phyloP scores from a whole-genome alignment of 1,284 basidiomycete species.

The Austropuccinia psidii region DNA sequence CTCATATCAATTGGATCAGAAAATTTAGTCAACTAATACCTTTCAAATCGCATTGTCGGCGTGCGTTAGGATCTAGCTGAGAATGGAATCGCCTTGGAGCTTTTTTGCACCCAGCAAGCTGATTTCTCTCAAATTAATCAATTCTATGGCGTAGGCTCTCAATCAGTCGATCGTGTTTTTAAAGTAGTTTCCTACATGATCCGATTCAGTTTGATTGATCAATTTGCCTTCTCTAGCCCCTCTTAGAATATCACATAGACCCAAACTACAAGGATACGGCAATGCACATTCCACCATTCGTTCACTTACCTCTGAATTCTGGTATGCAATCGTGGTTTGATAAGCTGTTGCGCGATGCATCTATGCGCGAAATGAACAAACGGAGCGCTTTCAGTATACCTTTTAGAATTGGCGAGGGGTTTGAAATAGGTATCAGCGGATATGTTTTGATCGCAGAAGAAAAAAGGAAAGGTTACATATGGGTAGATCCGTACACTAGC shows the following conservation, averaged over 20 bases:
- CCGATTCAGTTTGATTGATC: neutral
- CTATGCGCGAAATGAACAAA: neutral
- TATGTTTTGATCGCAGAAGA: conserved; percentile 3
- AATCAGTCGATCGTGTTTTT: no score
- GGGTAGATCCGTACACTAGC: conserved; percentile 7
- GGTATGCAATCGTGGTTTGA: neutral
- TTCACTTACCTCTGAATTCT: neutral
- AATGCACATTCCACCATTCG: no score
- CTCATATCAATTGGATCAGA: no score
- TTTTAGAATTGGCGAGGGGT: conserved; percentile 2
- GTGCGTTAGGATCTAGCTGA: neutral
- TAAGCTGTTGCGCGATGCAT: neutral
- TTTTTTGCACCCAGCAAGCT: neutral
- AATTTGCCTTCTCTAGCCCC: neutral
- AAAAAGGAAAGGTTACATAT: neutral
- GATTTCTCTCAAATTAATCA: neutral
- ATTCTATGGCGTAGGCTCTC: neutral
- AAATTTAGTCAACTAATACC: no score
- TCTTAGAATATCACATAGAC: neutral
- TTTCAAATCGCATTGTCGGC: neutral
- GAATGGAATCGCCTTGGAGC: neutral
- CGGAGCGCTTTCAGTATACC: conserved; percentile 10
- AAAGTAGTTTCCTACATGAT: neutral
- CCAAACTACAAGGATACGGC: no score
- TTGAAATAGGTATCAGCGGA: conserved; percentile 13